These are phyloP conservation scores for Solanum tacnaense DNA, from an alignment of 257 asterid genomes.

Conservation along the genomic window DNA sequence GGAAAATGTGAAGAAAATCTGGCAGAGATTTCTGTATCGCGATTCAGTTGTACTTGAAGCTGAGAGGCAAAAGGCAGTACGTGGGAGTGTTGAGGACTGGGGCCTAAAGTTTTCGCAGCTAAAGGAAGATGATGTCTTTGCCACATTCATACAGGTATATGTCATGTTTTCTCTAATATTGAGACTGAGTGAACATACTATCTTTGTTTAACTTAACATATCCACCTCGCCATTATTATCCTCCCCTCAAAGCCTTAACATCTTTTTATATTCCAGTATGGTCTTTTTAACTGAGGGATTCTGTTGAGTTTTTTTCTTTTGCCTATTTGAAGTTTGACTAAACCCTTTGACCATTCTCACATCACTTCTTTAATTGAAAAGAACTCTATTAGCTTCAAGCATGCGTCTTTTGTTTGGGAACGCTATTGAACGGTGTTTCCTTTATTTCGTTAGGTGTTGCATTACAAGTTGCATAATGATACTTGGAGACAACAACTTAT, in stretches of 20 bases:
- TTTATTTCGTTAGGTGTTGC: constrained; percentile 47
- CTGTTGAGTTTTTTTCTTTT: not conserved
- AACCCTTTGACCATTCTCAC: not conserved
- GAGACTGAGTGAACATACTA: not conserved
- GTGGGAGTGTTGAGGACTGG: constrained; percentile 59
- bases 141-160: constrained; percentile 77
- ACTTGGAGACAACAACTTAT: constrained; percentile 58
- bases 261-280: not conserved
- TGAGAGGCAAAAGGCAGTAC: constrained; percentile 55
- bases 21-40: constrained; percentile 89
- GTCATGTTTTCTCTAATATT: not conserved
- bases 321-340: not conserved
- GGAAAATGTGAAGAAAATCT: constrained; percentile 67
- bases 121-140: constrained; percentile 59
- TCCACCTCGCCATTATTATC: not conserved
- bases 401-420: not conserved
- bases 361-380: not conserved
- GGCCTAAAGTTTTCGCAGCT: constrained; percentile 46
- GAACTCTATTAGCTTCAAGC: not conserved
- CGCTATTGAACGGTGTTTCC: not conserved
- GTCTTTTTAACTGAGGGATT: not conserved
- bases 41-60: constrained; percentile 88
- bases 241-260: not conserved
- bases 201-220: not conserved
- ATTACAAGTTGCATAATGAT: constrained; percentile 80